phyloP scores from a whole-genome alignment of 768 basidiomycete species.

The Mycena vulgaris region DNA sequence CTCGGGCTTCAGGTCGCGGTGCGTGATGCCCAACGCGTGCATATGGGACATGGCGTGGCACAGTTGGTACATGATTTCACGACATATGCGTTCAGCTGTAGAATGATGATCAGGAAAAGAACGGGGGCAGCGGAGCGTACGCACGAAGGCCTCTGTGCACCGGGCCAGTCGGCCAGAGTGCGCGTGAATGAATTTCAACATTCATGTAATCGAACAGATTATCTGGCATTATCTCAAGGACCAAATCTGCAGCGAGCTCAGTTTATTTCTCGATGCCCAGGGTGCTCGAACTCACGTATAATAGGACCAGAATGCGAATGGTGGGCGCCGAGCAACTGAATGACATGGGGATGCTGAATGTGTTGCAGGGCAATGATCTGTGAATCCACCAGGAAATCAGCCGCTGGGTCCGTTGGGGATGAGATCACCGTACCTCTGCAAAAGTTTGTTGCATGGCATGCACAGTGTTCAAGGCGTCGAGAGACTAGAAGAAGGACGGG shows the following conservation, averaged over 20 bases:
- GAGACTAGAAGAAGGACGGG: neutral
- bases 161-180: conserved; percentile 4
- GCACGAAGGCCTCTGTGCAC: conserved; percentile 23
- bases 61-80: conserved; percentile 37
- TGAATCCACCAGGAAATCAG: neutral
- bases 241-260: conserved; percentile 12
- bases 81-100: conserved; percentile 29
- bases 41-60: conserved; percentile 33
- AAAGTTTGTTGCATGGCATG: too few relatives aligned
- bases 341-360: conserved; percentile 28
- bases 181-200: neutral
- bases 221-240: conserved; percentile 26
- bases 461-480: too few relatives aligned
- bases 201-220: conserved; percentile 25
- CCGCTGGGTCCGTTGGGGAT: neutral
- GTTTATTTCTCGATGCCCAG: neutral
- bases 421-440: conserved; percentile 17
- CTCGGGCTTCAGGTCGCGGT: conserved; percentile 40
- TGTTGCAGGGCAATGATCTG: conserved; percentile 29
- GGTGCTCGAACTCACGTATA: conserved; percentile 20
- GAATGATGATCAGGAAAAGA: neutral
- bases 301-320: neutral
- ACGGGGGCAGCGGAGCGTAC: neutral
- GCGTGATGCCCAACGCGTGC: conserved; percentile 28
- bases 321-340: conserved; percentile 10